Base-by-base conservation (phyloP, 495 filamentous ascomycete genomes). In the Astrothelium subdiscretum region DNA sequence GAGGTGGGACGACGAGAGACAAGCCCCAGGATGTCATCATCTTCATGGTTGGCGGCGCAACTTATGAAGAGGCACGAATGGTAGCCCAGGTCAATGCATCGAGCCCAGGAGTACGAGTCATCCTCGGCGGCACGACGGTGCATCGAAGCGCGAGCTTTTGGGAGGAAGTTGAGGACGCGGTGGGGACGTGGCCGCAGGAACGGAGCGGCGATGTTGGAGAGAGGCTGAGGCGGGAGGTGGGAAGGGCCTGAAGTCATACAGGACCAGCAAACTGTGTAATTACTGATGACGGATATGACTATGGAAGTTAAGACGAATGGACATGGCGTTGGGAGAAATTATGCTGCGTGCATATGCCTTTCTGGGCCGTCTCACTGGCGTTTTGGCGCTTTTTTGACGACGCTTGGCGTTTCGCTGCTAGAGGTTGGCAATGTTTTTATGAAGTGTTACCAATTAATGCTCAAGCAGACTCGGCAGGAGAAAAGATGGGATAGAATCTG, bases 21-120 rank as follows among this genome's bases (percentile, higher is more conserved):
- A 98, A 97, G 70, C 94, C 94, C 24, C 94, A 98, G 72, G 95
- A 98, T 72, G 87, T 97, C 48, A 81, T 98, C 40, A 82, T 97
- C 18, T 97, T 98, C 70, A 88, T 97, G 70, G 79, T 96, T 58
- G 94, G 95, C 24, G 94, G 94, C 5, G 84, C 85, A 2, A 98
- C 94, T 1, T 97, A 96, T 69, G 94, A 97, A 73, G 94, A 98
- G 74, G 92, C 95, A 2, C 96, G 95, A 78, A 88, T 88, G 78
- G 84, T 97, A 2, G 91, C 92, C 6, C 84, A 91, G 68, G 83
- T 97, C 63, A 98, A 97, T 77, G 91, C 91, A 27, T 89, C 86
- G 59, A 87, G 87, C 6, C 95, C 92, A 0, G 94, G 95, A 1
- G 80, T 97, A 1, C 79, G 94, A 61, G 86, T 97, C 3, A 90